A percentile compares a stretch with the other conserved stretches of the same genome.
Conservation (phyloP, 805 yeast genomes). For the Lachancea lanzarotensis region DNA sequence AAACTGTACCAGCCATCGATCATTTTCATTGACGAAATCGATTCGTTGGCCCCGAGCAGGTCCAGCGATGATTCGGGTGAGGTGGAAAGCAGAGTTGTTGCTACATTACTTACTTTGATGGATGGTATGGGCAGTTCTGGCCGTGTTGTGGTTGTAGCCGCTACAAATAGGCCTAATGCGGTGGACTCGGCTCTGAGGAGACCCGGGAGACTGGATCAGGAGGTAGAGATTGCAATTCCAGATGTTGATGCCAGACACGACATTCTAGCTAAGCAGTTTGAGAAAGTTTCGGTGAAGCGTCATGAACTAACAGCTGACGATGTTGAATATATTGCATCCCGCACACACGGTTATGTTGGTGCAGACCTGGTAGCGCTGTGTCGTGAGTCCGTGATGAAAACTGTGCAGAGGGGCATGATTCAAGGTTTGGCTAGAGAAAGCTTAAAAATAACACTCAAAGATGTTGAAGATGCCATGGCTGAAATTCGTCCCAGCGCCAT, state of each 20-base stretch:
- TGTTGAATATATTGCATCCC: constrained; percentile 56
- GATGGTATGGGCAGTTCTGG: constrained; percentile 68
- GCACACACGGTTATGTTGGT: constrained; percentile 96
- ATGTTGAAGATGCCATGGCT: constrained; percentile 63
- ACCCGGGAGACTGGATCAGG: constrained; percentile 87
- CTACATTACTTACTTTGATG: constrained; percentile 76
- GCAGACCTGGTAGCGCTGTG: constrained; percentile 87
- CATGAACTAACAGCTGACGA: constrained; percentile 49
- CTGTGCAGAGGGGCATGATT: constrained; percentile 59
- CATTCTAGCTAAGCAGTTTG: constrained; percentile 59
- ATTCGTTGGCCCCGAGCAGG: constrained; percentile 81
- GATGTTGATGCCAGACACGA: constrained; percentile 73
- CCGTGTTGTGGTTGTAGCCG: constrained; percentile 61
- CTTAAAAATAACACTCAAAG: constrained; percentile 45
- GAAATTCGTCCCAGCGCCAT: constrained; percentile 94
- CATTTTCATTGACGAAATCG: constrained; percentile 87
- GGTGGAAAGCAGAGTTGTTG: constrained; percentile 83
- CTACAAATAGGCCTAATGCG: constrained; percentile 65
- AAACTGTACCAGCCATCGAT: constrained; percentile 78
- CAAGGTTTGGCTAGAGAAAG: constrained; percentile 24
- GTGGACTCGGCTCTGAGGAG: constrained; percentile 70
- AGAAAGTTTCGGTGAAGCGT: constrained; percentile 37
- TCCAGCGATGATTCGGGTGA: constrained; percentile 84
- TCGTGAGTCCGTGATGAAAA: constrained; percentile 80
- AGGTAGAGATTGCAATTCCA: constrained; percentile 87